Conservation (phyloP, 2,329 filamentous ascomycete species). For the Colletotrichum tabaci region DNA sequence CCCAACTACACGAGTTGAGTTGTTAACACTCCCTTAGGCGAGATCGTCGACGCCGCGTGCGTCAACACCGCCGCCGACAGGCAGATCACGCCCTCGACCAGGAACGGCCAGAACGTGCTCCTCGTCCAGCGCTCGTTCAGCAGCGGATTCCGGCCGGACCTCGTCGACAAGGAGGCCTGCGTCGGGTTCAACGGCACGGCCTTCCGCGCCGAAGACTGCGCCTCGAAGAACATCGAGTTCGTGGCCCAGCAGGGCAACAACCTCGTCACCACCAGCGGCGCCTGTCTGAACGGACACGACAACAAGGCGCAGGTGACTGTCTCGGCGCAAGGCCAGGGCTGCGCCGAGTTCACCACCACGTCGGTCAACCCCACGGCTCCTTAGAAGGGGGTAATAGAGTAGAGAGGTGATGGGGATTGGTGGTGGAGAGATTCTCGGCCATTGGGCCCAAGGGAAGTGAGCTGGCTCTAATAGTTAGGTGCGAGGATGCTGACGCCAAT, state of each 20-base stretch:
- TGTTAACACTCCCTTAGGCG: conserved; percentile 47
- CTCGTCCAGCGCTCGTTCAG: conserved; percentile 56
- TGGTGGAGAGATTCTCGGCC: too few relatives aligned
- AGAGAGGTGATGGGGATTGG: neutral
- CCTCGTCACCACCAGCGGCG: conserved; percentile 49
- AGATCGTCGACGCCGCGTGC: conserved; percentile 59
- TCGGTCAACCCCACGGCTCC: conserved; percentile 45
- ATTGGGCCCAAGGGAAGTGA: too few relatives aligned
- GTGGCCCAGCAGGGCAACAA: conserved; percentile 49
- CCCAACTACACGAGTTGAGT: neutral
- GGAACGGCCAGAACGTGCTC: conserved; percentile 51
- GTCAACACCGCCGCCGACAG: conserved; percentile 55
- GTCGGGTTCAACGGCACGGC: conserved; percentile 57
- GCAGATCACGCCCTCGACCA: conserved; percentile 56
- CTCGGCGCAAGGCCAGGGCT: conserved; percentile 47
- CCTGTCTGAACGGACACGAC: conserved; percentile 55
- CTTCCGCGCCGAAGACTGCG: conserved; percentile 56
- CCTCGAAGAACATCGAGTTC: conserved; percentile 43
- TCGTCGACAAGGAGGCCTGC: conserved; percentile 55
- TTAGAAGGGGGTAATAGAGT: neutral
- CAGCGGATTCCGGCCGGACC: conserved; percentile 55
- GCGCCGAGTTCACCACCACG: conserved; percentile 51
- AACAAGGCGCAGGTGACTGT: conserved; percentile 50
- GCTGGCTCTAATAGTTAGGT: too few relatives aligned
- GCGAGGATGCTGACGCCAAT: too few relatives aligned